These are phyloP conservation scores for Osmanthus fragrans DNA, from an alignment of 257 asterid genomes.

Conservation along the genomic window DNA sequence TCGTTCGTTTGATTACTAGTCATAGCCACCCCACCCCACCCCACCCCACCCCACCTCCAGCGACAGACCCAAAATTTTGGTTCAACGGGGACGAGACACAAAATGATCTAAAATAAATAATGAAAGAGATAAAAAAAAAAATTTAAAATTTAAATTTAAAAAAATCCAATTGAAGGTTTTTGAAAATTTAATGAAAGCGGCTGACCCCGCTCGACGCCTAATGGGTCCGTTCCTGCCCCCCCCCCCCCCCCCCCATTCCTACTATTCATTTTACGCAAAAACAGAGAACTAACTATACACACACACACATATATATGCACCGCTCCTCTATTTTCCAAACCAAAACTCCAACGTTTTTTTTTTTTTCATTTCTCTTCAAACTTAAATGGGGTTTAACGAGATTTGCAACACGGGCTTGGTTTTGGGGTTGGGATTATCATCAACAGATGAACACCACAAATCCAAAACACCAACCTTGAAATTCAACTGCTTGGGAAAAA, in stretches of 20 bases:
- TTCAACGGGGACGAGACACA: too few relatives aligned
- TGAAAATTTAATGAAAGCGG: too few relatives aligned
- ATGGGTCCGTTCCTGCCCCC: too few relatives aligned
- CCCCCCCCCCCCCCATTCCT: background rate
- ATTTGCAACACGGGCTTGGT: conserved; percentile 39
- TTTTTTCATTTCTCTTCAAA: background rate
- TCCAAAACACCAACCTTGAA: conserved; percentile 19
- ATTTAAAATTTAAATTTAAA: too few relatives aligned
- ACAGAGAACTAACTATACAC: background rate
- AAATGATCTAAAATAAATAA: too few relatives aligned
- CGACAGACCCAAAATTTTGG: too few relatives aligned
- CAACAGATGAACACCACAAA: conserved; percentile 16
- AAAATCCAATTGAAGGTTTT: too few relatives aligned
- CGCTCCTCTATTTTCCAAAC: background rate
- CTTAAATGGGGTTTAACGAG: conserved; percentile 45
- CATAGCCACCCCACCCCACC: conserved; percentile 25
- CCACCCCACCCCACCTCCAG: conserved; percentile 19
- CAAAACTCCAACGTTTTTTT: conserved; percentile 7
- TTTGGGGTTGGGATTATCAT: conserved; percentile 43
- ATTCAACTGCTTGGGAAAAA: background rate
- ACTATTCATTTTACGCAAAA: conserved; percentile 21
- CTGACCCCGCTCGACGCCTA: too few relatives aligned
- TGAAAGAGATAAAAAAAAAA: background rate
- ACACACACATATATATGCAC: background rate
- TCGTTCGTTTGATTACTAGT: conserved; percentile 36